Evolutionary conservation across 106 monocot species (phyloP), one percentile per base, ranked within the genome.

Genomic region (Triglochin maritima): DNA sequence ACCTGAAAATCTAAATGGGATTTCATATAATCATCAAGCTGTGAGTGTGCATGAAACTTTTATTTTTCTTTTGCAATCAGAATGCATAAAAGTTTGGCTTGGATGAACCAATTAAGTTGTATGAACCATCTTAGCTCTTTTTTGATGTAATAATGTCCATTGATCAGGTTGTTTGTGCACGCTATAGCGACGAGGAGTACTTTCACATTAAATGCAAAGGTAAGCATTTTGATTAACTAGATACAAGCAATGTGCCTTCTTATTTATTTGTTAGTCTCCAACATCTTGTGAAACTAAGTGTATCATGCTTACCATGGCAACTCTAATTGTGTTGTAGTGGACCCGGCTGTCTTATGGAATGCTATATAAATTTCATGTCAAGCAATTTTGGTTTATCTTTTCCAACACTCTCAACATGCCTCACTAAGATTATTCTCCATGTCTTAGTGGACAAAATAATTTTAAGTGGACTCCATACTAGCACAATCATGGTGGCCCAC

Each of bases 121-220:
- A 48, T 48, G 8, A n/a, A 5, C 44, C 17, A 13, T 7, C 5
- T 64, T 64, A 13, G 8, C 2, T 5, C 14, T 64, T 47, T 64
- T n/a, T 46, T 15, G 3, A 6, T 5, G 6, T 64, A 4, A 64
- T 12, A 60, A 56, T 12, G 48, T 73, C 66, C 4, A 17, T 55
- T 17, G 16, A 62, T 56, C 71, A 90, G 94, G 94, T 95, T 46
- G 59, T 90, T 62, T 96, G 90, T 82, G 81, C 87, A 71, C 69
- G 90, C 16, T 96, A 88, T 49, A 94, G 84, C 47, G 87, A 96
- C 63, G 95, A 90, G 6, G 95, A 96, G 60, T 90, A 84, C 67
- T 84, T 96, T 58, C 87, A 69, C 56, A 57, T 85, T 29, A 79
- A 91, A 86, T 96, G 95, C 83, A 83, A 88, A 87, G 95, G 95